Evolutionary conservation across 2,329 filamentous ascomycete species (phyloP), one percentile per base, ranked within the genome.

Genomic region (Ceratocystis huliohia): DNA sequence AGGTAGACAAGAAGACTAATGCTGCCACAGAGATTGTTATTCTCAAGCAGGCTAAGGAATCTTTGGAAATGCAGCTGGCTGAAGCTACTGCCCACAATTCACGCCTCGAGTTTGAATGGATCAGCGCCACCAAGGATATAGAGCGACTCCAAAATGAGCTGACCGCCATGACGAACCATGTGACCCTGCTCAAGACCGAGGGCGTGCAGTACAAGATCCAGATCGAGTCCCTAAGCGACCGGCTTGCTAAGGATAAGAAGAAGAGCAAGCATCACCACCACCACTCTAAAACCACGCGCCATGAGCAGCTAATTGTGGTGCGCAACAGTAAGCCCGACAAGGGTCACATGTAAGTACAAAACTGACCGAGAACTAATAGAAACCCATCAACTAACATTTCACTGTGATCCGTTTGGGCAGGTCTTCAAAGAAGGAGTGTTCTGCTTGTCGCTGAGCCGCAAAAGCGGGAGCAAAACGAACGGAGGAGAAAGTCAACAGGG

Each of bases 371-470:
- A 68, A 66, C 69, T 69, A 28, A 30, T 3, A 17, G 20, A 20
- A n/a, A 46, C 46, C 13, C 10, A 33, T 25, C 41, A 33, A 30
- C 63, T 66, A 67, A 67, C 62, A 50, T 61, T 25, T 46, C 50
- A 57, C 37, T 20, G 59, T 68, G 41, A 59, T 59, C 8, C 30
- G 28, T 59, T 64, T 46, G 50, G 61, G 25, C 59, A 66, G 48
- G 56, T 65, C 46, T 61, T 65, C 53, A 64, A 63, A n/a, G 28
- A 64, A 70, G 64, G 67, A 68, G 33, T 66, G 65, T 64, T 68
- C 67, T 46, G 56, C 25, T 63, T 25, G 66, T 65, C 63, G 83
- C 83, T 59, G 22, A 59, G 17, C 4, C 8, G 28, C 17, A 30
- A 25, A 10, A 3, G 28, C 15, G 15, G 56, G 15, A 59, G 56